Evolutionary conservation across 495 filamentous ascomycete genomes (phyloP), one percentile per base, ranked within the genome.

Genomic region (Daldinia vernicosa): DNA sequence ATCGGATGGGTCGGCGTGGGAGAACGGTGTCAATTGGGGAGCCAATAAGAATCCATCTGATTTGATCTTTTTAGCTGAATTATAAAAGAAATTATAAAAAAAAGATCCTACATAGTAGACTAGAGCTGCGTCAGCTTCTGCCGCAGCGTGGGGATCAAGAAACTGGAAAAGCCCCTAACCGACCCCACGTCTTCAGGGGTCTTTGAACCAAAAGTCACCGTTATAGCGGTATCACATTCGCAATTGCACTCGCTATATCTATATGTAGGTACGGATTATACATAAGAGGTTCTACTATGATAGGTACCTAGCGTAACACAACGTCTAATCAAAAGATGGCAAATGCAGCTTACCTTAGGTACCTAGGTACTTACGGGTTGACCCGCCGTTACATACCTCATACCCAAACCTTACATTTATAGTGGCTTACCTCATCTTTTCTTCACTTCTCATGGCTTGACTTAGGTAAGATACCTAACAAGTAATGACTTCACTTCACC

Each of bases 1-100:
- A 69, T 69, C 70, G 70, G 70, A 68, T 72, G 55, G 60, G 65
- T 54, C 70, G 65, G 70, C 24, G 37, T 56, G 40, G 45, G 26
- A 43, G 24, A 61, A 56, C 43, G 28, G 24, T 63, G 5, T 43
- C 32, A 59, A 63, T 68, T 63, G 15, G 61, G 61, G 24, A 24
- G 19, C 43, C 43, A 47, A 53, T 53, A 5, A 14, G 50, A 61
- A 57, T 52, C 26, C 14, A 54, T 33, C 15, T 35, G 63, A 69
- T 65, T 66, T 24, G 30, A 61, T 55, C 17, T 27, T 68, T 72
- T 39, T 61, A 27, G 57, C 60, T 15, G 33, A 22, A 43, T 19
- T 33, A 9, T n/a, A 33, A 33, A 33, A 33, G 14, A 51, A 45
- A 3, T n/a, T n/a, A n/a, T n/a, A 30, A 55, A 50, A 33, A 32